Base-by-base conservation (phyloP, 371 early-diverging fungal genomes). In the Umbelopsis sp. region DNA sequence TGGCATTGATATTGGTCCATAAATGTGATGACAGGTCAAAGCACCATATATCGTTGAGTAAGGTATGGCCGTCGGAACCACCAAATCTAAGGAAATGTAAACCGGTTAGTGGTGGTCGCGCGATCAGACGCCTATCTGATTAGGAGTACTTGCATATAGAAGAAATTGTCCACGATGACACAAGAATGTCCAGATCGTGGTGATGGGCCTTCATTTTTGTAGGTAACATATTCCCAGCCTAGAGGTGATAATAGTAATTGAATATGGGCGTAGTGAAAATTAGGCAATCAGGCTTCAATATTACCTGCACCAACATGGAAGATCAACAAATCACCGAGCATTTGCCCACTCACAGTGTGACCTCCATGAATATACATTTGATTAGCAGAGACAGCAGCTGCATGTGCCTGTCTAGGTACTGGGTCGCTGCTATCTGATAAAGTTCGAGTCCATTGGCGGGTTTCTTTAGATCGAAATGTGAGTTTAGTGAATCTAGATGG, bases 31-130 rank as follows among this genome's bases (percentile, higher is more conserved):
- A 75, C 20, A 83, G 68, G 63, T 84, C 84, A 63, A 79, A 87
- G 44, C 76, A 78, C 90, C 90, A 90, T 72, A 88, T 76, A 67
- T 90, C 90, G 66, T 89, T 88, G 69, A 81, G 86, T 65, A 80
- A 84, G 63, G 66, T 70, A 25, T 86, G 79, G 63, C 83, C 83
- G 69, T 89, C 80, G 24, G 76, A 85, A n/a, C 90, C 90, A 50
- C 90, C 90, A 68, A 88, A 89, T 45, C 48, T 48, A 44, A 24
- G 5, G 14, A 52, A 41, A 41, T 41, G 41, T 7, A 41, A 41
- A 12, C 78, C 69, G 65, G 75, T 77, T 29, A 83, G 48, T 68
- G 74, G 72, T 3, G 72, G 71, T 37, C 71, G 72, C 32, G 76
- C 72, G 24, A 70, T 65, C 52, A 81, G 74, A 32, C 77, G 74